Evolutionary conservation across 2,329 filamentous ascomycete genomes (phyloP).

Genomic region (Phaeophleospora eucalypticola): DNA sequence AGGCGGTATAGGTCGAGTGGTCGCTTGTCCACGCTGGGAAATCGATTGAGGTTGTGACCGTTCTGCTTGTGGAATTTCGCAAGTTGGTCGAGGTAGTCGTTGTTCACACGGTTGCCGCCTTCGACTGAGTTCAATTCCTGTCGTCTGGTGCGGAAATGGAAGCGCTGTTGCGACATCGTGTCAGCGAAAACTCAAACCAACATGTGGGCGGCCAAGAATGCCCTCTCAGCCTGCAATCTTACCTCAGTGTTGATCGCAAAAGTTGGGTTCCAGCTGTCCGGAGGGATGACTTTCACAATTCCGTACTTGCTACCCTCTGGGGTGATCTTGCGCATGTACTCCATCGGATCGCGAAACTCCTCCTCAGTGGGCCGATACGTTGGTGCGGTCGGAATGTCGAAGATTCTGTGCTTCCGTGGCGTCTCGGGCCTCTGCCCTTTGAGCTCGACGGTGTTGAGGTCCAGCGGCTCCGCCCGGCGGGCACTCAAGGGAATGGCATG

Average conservation of each 20-base stretch:
- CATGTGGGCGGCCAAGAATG: not conserved
- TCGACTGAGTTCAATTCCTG: constrained; percentile 97
- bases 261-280: constrained; percentile 86
- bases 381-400: constrained; percentile 83
- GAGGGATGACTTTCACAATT: constrained; percentile 92
- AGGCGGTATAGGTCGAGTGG: constrained; percentile 91
- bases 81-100: constrained; percentile 92
- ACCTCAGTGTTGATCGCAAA: constrained; percentile 98
- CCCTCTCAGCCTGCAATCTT: constrained; percentile 32
- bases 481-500: constrained; percentile 57
- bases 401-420: constrained; percentile 46
- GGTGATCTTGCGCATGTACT: constrained; percentile 87
- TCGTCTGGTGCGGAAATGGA: constrained; percentile 93
- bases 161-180: constrained; percentile 59
- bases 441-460: constrained; percentile 85
- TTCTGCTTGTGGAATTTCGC: constrained; percentile 96
- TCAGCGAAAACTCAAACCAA: constrained; percentile 11
- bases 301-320: constrained; percentile 83
- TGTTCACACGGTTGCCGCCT: constrained; percentile 92
- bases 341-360: constrained; percentile 90
- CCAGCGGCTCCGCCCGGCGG: constrained; percentile 64
- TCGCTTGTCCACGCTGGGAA: constrained; percentile 96
- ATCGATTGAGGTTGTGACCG: constrained; percentile 86
- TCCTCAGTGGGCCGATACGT: constrained; percentile 87
- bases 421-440: constrained; percentile 74